A percentile compares a stretch with the other conserved stretches of the same genome.
Evolutionary conservation across 768 basidiomycete species (phyloP).

Genomic region (Macrocybe gigantea): DNA sequence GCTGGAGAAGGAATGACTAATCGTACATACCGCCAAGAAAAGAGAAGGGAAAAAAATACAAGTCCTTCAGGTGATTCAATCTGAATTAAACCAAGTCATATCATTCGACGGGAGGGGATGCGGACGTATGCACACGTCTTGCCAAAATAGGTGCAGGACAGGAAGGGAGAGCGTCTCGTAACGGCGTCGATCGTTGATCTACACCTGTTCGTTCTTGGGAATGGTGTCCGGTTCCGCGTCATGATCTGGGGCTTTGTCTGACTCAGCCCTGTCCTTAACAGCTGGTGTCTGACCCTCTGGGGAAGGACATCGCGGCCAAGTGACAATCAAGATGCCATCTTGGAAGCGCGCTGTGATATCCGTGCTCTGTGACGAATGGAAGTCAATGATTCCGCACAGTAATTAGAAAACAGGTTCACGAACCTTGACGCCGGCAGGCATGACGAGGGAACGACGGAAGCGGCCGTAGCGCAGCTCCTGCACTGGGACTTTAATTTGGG

Average conservation of each 20-base stretch:
- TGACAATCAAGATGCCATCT: conserved; percentile 37
- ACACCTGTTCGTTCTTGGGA: neutral
- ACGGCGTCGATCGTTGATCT: too few species aligned
- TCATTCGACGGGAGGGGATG: too few species aligned
- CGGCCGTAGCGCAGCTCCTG: conserved; percentile 39
- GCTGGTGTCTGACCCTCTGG: conserved; percentile 1
- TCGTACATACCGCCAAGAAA: too few species aligned
- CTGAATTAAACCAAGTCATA: too few species aligned
- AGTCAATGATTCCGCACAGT: conserved; percentile 6
- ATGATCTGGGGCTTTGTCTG: neutral
- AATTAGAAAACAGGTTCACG: conserved; percentile 8
- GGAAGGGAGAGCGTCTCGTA: too few species aligned
- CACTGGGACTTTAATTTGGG: conserved; percentile 11
- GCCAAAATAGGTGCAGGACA: too few species aligned
- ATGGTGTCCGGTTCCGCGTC: neutral
- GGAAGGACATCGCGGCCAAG: conserved; percentile 29
- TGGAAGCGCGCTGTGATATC: conserved; percentile 28
- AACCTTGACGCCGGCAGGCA: conserved; percentile 35
- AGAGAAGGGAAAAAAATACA: too few species aligned
- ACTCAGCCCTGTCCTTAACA: neutral
- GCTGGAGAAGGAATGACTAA: too few species aligned
- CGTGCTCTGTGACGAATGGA: conserved; percentile 22
- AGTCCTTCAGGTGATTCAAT: too few species aligned
- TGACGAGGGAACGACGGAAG: conserved; percentile 31
- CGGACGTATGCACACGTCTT: too few species aligned